These are phyloP conservation scores for Stygiomarasmius scandens DNA, from an alignment of 1,284 basidiomycete species.

Conservation along the genomic window DNA sequence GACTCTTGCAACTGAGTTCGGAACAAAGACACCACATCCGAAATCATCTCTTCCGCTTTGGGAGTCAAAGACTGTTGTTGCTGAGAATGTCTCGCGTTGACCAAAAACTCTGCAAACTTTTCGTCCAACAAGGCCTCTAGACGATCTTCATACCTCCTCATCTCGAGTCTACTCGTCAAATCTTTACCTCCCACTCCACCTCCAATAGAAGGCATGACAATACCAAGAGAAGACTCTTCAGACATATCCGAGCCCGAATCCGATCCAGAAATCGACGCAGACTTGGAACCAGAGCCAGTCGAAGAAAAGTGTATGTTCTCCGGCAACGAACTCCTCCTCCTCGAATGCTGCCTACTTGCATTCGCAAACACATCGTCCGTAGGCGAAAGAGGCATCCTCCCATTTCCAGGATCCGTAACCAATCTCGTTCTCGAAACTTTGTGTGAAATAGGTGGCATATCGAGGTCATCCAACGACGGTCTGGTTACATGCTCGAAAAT, in stretches of 20 bases:
- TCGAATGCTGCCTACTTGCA: slow-evolving; percentile 30
- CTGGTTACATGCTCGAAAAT: slow-evolving; percentile 60
- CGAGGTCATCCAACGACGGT: slow-evolving; percentile 74
- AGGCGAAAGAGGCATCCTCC: slow-evolving; percentile 28
- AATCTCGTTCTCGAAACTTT: slow-evolving; percentile 54
- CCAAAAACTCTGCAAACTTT: slow-evolving; percentile 49
- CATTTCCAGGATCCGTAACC: slow-evolving; percentile 55
- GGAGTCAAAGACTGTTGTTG: slow-evolving; percentile 37
- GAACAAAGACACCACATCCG: slow-evolving; percentile 69
- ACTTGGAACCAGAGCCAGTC: slow-evolving; percentile 5
- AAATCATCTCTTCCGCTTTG: slow-evolving; percentile 59
- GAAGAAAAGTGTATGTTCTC: slow-evolving; percentile 44
- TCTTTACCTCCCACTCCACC: slow-evolving; percentile 48
- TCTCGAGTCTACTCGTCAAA: slow-evolving; percentile 57
- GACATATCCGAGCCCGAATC: slow-evolving; percentile 20
- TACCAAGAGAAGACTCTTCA: slow-evolving; percentile 24
- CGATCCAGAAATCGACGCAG: too few species aligned
- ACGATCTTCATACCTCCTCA: slow-evolving; percentile 60
- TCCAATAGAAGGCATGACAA: slow-evolving; percentile 36
- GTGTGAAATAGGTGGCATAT: slow-evolving; percentile 68
- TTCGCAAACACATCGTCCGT: slow-evolving; percentile 56
- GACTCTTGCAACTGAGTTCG: slow-evolving; percentile 66
- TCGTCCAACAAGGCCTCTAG: slow-evolving; percentile 66
- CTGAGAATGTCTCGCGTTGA: slow-evolving; percentile 22
- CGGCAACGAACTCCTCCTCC: slow-evolving; percentile 65